phyloP scores from a whole-genome alignment of 306 rosid genomes.

The Acacia melanoxylon region DNA sequence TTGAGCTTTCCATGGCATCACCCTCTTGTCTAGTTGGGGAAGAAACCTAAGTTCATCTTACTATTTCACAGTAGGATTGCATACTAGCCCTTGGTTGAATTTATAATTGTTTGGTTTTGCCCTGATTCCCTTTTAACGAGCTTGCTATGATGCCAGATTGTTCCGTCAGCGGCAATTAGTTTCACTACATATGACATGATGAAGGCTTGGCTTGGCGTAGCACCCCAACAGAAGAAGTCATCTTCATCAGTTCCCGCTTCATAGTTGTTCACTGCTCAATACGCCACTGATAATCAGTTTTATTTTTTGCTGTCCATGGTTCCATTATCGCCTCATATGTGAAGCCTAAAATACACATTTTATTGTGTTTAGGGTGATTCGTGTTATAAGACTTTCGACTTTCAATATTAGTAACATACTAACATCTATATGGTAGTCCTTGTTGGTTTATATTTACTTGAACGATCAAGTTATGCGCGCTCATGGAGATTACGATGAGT shows the following conservation, averaged over 20 bases:
- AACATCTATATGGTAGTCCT: conserved; percentile 15
- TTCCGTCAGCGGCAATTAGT: conserved; percentile 93
- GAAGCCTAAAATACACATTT: conserved; percentile 1
- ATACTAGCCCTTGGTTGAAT: neutral
- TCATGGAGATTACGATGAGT: neutral
- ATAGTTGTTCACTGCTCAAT: conserved; percentile 18
- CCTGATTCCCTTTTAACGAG: neutral
- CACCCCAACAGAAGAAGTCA: conserved; percentile 73
- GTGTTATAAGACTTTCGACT: neutral
- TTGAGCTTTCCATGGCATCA: neutral
- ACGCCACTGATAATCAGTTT: neutral
- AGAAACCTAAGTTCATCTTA: neutral
- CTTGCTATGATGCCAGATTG: conserved; percentile 59
- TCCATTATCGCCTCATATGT: conserved; percentile 6
- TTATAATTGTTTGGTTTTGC: neutral
- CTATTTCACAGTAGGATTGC: neutral
- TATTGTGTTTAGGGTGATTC: conserved; percentile 15
- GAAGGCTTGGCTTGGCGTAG: conserved; percentile 80
- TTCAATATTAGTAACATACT: neutral
- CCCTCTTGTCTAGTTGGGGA: neutral
- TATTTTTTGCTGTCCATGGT: neutral
- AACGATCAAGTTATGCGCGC: neutral
- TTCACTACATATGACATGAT: conserved; percentile 78
- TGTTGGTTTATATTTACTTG: neutral
- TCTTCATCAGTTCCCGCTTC: conserved; percentile 50